Percentiles rank a stretch among this genome's conserved stretches.
Evolutionary conservation across 2,329 filamentous ascomycete species (phyloP).

Genomic region (Monilinia fructigena): DNA sequence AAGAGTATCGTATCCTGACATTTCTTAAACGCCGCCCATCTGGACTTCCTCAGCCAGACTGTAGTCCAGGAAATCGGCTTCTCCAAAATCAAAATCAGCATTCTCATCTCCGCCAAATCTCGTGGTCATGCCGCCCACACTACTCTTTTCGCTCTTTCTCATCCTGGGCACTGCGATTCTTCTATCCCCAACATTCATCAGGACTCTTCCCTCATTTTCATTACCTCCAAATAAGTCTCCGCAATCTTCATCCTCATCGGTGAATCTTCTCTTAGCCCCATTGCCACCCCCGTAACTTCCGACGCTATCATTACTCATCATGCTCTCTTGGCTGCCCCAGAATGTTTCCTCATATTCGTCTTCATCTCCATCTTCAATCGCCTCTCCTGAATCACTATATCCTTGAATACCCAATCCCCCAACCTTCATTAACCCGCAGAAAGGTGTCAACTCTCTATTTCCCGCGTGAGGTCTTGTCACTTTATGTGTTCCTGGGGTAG

Average conservation of each 20-base stretch:
- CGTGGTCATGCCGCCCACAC: constrained; percentile 28
- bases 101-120: constrained; percentile 47
- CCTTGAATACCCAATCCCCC: constrained; percentile 62
- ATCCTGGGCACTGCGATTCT: constrained; percentile 30
- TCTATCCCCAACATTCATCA: constrained; percentile 33
- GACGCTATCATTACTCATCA: constrained; percentile 27
- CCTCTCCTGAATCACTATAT: constrained; percentile 38
- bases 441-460: constrained; percentile 67
- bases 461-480: constrained; percentile 33
- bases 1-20: neutral
- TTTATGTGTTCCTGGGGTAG: constrained; percentile 31
- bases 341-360: constrained; percentile 38
- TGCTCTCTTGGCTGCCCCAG: constrained; percentile 36
- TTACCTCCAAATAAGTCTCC: constrained; percentile 9
- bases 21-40: constrained; percentile 37
- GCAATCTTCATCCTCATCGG: constrained; percentile 34
- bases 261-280: constrained; percentile 34
- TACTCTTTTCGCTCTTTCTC: constrained; percentile 33
- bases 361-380: constrained; percentile 38
- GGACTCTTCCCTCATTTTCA: constrained; percentile 14
- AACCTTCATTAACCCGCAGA: constrained; percentile 76
- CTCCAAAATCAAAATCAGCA: constrained; percentile 57
- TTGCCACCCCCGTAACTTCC: constrained; percentile 13
- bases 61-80: constrained; percentile 63
- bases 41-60: constrained; percentile 34